Evolutionary conservation across 169 alveolate species (phyloP).

Genomic region (Plasmodium sp.): DNA sequence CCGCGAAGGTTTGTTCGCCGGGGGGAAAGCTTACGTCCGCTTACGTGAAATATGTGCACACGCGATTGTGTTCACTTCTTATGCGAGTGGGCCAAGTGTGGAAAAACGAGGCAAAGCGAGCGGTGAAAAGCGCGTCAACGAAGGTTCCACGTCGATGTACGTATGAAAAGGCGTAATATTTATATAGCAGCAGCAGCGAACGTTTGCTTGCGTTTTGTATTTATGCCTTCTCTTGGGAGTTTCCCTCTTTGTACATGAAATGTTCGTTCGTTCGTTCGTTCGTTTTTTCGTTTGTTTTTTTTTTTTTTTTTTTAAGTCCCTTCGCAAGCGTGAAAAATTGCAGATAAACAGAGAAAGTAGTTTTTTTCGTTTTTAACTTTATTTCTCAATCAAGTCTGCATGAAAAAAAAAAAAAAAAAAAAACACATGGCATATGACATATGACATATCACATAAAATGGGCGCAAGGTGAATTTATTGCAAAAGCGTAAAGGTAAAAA

Average conservation of each 20-base stretch:
- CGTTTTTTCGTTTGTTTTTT: not conserved
- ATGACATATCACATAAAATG: not conserved
- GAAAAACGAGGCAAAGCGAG: not conserved
- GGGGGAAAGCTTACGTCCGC: not conserved
- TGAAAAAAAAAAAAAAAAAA: not conserved
- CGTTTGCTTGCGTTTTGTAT: not conserved
- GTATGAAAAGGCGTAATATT: not conserved
- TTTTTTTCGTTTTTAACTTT: not conserved
- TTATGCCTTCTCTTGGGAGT: not conserved
- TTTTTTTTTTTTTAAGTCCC: slow-evolving; percentile 3
- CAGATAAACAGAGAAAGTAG: not conserved
- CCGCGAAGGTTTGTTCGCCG: not conserved
- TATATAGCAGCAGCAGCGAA: not conserved
- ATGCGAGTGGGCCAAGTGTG: not conserved
- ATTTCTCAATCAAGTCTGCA: not conserved
- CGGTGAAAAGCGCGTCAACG: not conserved
- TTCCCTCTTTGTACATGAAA: not conserved
- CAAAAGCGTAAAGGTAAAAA: not conserved
- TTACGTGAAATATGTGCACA: not conserved
- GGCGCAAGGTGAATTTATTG: not conserved
- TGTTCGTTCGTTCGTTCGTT: not conserved
- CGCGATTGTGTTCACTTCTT: not conserved
- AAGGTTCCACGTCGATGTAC: slow-evolving; percentile 14
- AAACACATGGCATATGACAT: not conserved
- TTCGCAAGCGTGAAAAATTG: not conserved